Conservation (phyloP, 345 rosid genomes). For the Bretschneidera sinensis region DNA sequence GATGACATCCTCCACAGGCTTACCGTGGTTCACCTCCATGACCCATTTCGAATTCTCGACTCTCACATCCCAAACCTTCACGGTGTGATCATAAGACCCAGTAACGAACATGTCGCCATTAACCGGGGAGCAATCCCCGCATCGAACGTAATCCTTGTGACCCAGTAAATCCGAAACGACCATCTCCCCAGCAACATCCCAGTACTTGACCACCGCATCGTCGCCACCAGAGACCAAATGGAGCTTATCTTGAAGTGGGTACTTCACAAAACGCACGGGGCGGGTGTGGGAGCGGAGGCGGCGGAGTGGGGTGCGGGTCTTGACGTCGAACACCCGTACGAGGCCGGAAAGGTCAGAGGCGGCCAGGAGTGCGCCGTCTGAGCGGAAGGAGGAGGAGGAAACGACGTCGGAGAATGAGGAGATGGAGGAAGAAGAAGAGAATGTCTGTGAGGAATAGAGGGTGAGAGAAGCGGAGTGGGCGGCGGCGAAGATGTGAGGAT, state of each 20-base stretch:
- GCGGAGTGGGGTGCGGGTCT: slow-evolving; percentile 67
- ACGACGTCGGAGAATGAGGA: slow-evolving; percentile 75
- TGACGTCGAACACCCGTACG: slow-evolving; percentile 70
- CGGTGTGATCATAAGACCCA: slow-evolving; percentile 90
- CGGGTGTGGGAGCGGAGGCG: slow-evolving; percentile 75
- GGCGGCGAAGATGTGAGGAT: slow-evolving; percentile 60
- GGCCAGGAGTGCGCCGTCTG: slow-evolving; percentile 78
- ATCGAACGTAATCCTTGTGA: slow-evolving; percentile 87
- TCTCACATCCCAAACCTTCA: slow-evolving; percentile 90
- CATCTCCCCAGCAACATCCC: slow-evolving; percentile 80
- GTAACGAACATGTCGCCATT: slow-evolving; percentile 59
- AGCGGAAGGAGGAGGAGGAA: slow-evolving; percentile 73
- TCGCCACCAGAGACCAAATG: slow-evolving; percentile 91
- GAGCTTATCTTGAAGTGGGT: slow-evolving; percentile 72
- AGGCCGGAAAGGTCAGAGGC: slow-evolving; percentile 82
- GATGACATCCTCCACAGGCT: slow-evolving; percentile 81
- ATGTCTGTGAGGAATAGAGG: slow-evolving; percentile 47
- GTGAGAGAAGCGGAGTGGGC: slow-evolving; percentile 68
- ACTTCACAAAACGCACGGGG: slow-evolving; percentile 75
- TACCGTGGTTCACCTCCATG: slow-evolving; percentile 75
- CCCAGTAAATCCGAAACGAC: slow-evolving; percentile 58
- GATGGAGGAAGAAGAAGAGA: slow-evolving; percentile 41
- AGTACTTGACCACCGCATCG: slow-evolving; percentile 81
- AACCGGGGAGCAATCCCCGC: slow-evolving; percentile 84
- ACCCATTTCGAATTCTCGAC: slow-evolving; percentile 43